Percentiles rank a stretch among this genome's conserved stretches.
These are phyloP conservation scores for Papiliotrema fonsecae DNA, from an alignment of 1,284 basidiomycete genomes.

Conservation along the genomic window DNA sequence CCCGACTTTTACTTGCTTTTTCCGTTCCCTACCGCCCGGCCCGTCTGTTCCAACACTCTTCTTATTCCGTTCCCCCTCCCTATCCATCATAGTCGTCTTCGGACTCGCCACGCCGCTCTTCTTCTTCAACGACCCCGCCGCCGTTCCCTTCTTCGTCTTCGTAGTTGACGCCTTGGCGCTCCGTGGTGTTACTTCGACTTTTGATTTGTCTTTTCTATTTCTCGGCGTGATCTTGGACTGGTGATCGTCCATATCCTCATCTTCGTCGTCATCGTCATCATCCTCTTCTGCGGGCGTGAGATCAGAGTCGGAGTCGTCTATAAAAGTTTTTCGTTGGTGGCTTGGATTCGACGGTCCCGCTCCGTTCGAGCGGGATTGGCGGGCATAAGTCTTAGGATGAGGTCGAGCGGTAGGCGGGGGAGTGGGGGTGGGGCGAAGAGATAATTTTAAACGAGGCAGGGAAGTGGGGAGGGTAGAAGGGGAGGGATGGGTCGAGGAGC, in stretches of 20 bases:
- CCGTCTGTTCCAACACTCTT: constrained; percentile 12
- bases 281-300: constrained; percentile 7
- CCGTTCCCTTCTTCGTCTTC: constrained; percentile 1
- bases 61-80: no score
- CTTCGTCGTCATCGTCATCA: constrained; percentile 14
- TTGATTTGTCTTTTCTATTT: not conserved
- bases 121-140: constrained; percentile 4
- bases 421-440: constrained; percentile 1
- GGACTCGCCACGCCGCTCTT: constrained; percentile 4
- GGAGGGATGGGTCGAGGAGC: constrained; percentile 3
- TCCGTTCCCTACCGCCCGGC: constrained; percentile 33
- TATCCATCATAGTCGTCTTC: not conserved
- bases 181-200: not conserved
- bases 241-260: constrained; percentile 15
- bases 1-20: constrained; percentile 33
- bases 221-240: constrained; percentile 11
- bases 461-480: not conserved
- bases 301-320: constrained; percentile 4
- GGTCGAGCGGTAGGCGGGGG: not conserved
- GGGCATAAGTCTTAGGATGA: not conserved
- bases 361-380: not conserved
- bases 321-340: not conserved
- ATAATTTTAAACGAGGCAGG: constrained; percentile 3
- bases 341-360: not conserved
- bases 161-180: constrained; percentile 9